Evolutionary conservation across 2,329 filamentous ascomycete genomes (phyloP).

Genomic region (Exophiala viscosa): DNA sequence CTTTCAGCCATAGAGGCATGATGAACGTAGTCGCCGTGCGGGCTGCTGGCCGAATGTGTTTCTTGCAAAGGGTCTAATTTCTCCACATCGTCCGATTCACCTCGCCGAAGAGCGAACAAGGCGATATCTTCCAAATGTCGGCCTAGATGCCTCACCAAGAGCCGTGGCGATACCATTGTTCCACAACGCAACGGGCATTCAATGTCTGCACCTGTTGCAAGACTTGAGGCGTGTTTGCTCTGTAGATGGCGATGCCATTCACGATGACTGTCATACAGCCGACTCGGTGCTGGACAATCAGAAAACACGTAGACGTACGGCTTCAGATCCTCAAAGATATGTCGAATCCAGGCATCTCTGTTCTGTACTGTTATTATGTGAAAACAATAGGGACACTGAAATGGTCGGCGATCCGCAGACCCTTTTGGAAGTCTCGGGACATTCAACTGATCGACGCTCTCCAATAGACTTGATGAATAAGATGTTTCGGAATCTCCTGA

Average conservation of each 20-base stretch:
- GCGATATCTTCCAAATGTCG: conserved; percentile 1
- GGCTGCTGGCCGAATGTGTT: too few species aligned
- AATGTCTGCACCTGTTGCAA: not conserved
- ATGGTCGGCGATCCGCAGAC: not conserved
- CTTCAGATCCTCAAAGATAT: not conserved
- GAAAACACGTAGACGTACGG: not conserved
- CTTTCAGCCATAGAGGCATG: too few species aligned
- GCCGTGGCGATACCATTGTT: not conserved
- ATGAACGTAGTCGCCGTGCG: too few species aligned
- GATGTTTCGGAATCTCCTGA: not conserved
- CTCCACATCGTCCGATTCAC: not conserved
- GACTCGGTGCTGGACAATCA: not conserved
- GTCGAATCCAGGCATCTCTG: not conserved
- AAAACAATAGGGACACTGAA: not conserved
- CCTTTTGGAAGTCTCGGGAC: not conserved
- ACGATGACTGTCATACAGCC: not conserved
- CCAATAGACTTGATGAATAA: not conserved
- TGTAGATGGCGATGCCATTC: not conserved
- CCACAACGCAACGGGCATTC: not conserved
- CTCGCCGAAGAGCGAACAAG: not conserved
- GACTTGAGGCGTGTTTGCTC: not conserved
- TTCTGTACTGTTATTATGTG: not conserved
- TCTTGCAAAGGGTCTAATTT: not conserved
- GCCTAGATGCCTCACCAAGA: not conserved
- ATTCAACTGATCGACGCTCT: not conserved